Base-by-base conservation (phyloP, 257 asterid genomes). In the Nicotiana attenuata region DNA sequence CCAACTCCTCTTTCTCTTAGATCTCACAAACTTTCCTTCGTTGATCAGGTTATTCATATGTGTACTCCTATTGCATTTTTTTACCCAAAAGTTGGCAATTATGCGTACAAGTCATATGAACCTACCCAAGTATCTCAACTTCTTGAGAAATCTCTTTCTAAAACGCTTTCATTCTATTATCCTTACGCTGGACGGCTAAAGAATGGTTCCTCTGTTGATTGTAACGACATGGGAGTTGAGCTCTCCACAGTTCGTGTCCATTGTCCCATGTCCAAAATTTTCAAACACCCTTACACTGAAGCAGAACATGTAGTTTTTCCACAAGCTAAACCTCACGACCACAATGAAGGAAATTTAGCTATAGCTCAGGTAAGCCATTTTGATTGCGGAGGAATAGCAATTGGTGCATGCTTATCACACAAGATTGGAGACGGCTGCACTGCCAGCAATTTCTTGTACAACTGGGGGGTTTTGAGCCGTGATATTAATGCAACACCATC, bases 381-480 rank as follows among this genome's bases (percentile, higher is more conserved):
- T 20, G 67, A 78, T 10, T 83, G 86, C 45, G 80, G 83, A 4
- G 83, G 66, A 29, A 26, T 33, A 13, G 76, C 66, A 0, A 9
- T 83, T 1, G 33, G 81, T 17, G n/a, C 61, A 10, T 67, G 76
- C 15, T 3, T 79, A 7, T 38, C 76, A 5, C 86, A 83, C 31
- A 83, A 45, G 80, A 15, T 79, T 26, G 77, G 76, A n/a, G 83
- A 83, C 28, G 83, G 29, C 0, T 19, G 7, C 19, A 41, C 76
- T 14, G 1, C 47, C 5, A 10, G 5, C 15, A 78, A 41, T 1
- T 83, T 83, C 26, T 0, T 83, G 3, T 67, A 65, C 7, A 82
- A 78, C 9, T 83, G 86, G 86, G 81, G 77, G 0, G 65, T 50
- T 24, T 38, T 66, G 5, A 38, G 77, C 9, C 81, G 81, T 59